Evolutionary conservation across 2,329 filamentous ascomycete genomes (phyloP).

Genomic region (Hymenoscyphus repandus): DNA sequence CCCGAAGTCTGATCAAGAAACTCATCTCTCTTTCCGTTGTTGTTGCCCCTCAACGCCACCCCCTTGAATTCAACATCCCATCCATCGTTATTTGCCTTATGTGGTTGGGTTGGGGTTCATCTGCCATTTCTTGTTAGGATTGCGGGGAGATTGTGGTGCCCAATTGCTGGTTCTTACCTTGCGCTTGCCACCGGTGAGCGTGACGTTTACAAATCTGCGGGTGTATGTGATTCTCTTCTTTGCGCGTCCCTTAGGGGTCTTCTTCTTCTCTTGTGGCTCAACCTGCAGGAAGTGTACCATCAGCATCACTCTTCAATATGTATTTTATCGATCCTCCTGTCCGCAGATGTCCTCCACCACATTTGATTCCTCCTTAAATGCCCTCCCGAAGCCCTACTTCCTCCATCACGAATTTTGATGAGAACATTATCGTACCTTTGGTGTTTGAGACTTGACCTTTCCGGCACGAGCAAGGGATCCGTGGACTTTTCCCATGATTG

Average conservation of each 20-base stretch:
- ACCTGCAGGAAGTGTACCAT: slow-evolving; percentile 49
- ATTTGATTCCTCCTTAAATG: slow-evolving; percentile 1
- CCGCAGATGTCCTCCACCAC: neutral
- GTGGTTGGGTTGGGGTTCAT: slow-evolving; percentile 84
- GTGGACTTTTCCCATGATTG: slow-evolving; percentile 89
- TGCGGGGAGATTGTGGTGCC: slow-evolving; percentile 6
- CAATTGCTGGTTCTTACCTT: slow-evolving; percentile 58
- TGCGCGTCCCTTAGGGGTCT: slow-evolving; percentile 93
- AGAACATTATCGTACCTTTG: slow-evolving; percentile 61
- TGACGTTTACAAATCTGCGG: slow-evolving; percentile 97
- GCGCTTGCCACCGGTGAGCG: slow-evolving; percentile 95
- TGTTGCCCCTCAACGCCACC: slow-evolving; percentile 12
- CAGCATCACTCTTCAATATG: slow-evolving; percentile 17
- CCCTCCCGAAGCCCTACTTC: slow-evolving; percentile 1
- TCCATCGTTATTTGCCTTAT: slow-evolving; percentile 40
- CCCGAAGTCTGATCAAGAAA: slow-evolving; percentile 25
- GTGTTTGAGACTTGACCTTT: slow-evolving; percentile 97
- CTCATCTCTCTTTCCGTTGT: slow-evolving; percentile 15
- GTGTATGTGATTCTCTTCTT: slow-evolving; percentile 97
- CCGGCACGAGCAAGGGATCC: slow-evolving; percentile 91
- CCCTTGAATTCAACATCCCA: slow-evolving; percentile 8
- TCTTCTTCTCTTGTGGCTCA: slow-evolving; percentile 91
- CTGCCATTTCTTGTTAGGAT: slow-evolving; percentile 36
- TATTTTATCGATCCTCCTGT: neutral
- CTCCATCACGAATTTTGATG: slow-evolving; percentile 7